A percentile compares a stretch with the other conserved stretches of the same genome.
phyloP scores from a whole-genome alignment of 192 early-diverging fungal genomes.

The Coemansia sp. region DNA sequence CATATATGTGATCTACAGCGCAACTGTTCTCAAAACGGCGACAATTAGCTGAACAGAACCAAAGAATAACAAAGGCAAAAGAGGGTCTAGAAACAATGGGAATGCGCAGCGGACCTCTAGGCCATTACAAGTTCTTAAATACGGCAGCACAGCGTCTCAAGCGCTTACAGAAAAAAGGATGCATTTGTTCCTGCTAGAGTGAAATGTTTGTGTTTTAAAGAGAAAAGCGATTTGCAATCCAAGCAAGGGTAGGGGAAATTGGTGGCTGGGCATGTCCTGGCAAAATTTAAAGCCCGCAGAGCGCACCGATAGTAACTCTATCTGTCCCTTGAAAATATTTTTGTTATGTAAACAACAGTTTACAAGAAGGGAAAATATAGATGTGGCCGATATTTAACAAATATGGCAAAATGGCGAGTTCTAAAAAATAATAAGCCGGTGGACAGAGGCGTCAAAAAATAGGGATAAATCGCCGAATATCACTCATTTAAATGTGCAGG shows the following conservation, averaged over 20 bases:
- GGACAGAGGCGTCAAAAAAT: background rate
- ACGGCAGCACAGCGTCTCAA: background rate
- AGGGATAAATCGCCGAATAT: slow-evolving; percentile 2
- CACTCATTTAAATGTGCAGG: slow-evolving; percentile 9
- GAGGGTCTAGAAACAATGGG: no score
- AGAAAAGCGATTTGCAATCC: background rate
- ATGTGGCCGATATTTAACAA: background rate
- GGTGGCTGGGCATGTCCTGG: slow-evolving; percentile 1
- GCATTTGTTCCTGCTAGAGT: background rate
- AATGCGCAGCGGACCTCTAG: no score
- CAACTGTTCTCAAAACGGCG: background rate
- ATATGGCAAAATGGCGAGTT: background rate
- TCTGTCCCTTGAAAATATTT: no score
- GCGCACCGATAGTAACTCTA: no score
- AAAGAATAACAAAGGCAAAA: no score
- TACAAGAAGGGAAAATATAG: background rate
- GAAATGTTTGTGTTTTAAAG: background rate
- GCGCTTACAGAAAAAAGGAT: background rate
- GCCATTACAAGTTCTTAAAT: no score
- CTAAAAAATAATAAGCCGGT: background rate
- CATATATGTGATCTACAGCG: slow-evolving; percentile 17
- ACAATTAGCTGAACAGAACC: no score
- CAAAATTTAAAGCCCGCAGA: background rate
- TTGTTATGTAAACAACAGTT: background rate
- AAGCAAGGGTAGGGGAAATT: background rate